Conservation (phyloP, 2,329 filamentous ascomycete genomes). For the Hymenoscyphus fraxineus region DNA sequence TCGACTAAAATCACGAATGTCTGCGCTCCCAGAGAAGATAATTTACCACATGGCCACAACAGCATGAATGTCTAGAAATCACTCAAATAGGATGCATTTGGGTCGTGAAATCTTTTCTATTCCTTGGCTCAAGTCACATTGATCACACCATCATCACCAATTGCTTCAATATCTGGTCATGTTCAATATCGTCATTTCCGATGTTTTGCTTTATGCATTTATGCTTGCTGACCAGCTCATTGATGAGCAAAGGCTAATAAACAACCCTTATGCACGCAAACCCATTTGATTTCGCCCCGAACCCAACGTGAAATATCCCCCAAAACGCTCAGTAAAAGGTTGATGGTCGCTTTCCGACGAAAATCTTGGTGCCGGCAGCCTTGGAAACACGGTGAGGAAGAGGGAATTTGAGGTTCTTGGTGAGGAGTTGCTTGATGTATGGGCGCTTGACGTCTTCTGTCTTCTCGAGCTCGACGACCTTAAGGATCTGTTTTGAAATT, state of each 20-base stretch:
- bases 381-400: slow-evolving; percentile 93
- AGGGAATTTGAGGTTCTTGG: slow-evolving; percentile 96
- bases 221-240: slow-evolving; percentile 32
- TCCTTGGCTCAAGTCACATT: slow-evolving; percentile 7
- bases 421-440: slow-evolving; percentile 98
- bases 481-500: slow-evolving; percentile 69
- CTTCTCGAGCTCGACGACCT: slow-evolving; percentile 97
- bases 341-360: slow-evolving; percentile 86
- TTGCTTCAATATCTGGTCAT: background rate
- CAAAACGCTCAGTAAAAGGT: slow-evolving; percentile 74
- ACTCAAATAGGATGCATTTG: background rate
- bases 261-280: slow-evolving; percentile 36
- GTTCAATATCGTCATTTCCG: slow-evolving; percentile 10
- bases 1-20: too few species aligned
- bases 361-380: slow-evolving; percentile 82
- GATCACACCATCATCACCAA: slow-evolving; percentile 6
- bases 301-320: slow-evolving; percentile 20
- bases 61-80: background rate
- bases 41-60: background rate
- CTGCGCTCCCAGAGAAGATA: too few species aligned
- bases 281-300: slow-evolving; percentile 30
- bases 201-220: slow-evolving; percentile 30
- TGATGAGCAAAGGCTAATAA: slow-evolving; percentile 34
- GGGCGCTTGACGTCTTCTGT: slow-evolving; percentile 91
- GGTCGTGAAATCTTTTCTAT: background rate